Base-by-base conservation (phyloP, 345 rosid genomes). In the Citrus mangshanensis region DNA sequence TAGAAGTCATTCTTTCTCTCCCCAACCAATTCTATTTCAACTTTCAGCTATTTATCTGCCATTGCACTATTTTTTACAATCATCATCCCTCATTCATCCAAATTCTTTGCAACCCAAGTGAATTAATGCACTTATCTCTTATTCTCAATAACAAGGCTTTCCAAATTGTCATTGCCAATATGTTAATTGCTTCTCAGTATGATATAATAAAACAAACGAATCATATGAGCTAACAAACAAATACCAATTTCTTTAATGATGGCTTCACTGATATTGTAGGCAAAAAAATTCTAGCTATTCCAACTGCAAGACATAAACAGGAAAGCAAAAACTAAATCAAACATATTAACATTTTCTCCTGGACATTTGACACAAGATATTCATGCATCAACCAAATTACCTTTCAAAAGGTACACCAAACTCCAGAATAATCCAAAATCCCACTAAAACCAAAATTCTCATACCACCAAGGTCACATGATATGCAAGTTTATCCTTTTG, bases 221-320 rank as follows among this genome's bases (percentile, higher is more conserved):
- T 46, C 5, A 46, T 13, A 46, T 46, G 54, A 46, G 18, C 54
- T 46, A 46, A 2, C 35, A 34, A 34, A 34, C 35, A 34, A 34
- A 35, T 35, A 35, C 0, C 37, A 35, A 35, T 35, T 35, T 35
- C 37, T 35, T 35, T 35, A 35, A 35, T 35, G 72, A 96, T 90
- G 0, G 89, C 87, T 84, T 92, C 98, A 70, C 84, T 88, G 84
- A 93, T 90, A 81, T 88, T 81, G 82, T 97, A 95, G 70, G 90
- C 97, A 79, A 92, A 96, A 87, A 89, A 93, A 78, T 35, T 96
- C 97, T 97, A 96, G 86, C 97, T 96, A 82, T 91, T 96, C 98
- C 97, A 93, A 74, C 98, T 95, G 96, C 85, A 81, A 77, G 70
- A 75, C 28, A 67, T 27, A 38, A 68, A 69, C 63, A 2, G n/a